Evolutionary conservation across 2,329 filamentous ascomycete species (phyloP), one percentile per base, ranked within the genome.

Genomic region (Purpureocillium takamizusanense): DNA sequence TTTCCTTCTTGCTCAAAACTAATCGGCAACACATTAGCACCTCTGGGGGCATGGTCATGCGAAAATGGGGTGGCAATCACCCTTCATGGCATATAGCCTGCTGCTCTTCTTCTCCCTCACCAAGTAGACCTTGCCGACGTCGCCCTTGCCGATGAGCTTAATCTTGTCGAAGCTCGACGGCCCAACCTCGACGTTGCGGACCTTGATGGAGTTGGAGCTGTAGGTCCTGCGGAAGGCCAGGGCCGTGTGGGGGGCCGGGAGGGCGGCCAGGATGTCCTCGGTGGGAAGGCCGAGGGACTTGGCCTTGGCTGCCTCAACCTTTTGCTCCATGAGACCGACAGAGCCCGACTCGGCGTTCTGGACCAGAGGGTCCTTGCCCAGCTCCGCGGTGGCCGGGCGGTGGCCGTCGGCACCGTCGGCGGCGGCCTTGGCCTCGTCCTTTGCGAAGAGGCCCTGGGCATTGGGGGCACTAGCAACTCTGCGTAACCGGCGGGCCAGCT

Each of bases 1-100:
- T 98, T 64, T 98, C 92, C 71, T 97, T 95, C 67, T 98, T 98
- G 74, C 89, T 97, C 62, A 98, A 61, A 6, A 98, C 92, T 97
- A 56, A 38, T n/a, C 6, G 3, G 13, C n/a, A 10, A 11, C 7
- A 35, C 12, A 18, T 23, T 33, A 39, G 35, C 27, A 38, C 17
- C 17, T 15, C 12, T 11, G 15, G 4, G 14, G 7, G 9, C 7
- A 29, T 18, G 28, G 13, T 32, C 15, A 4, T n/a, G 9, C 10
- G 13, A 13, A 14, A 16, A 10, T 7, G 27, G 6, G 14, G 14
- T 36, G 11, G 21, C 38, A 60, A 72, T 50, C 61, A 95, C 90
- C 90, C 67, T 98, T 98, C 92, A 98, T 98, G 39, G 92, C 92
- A 65, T 97, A 98, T 37, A 98, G 67, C 49, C 92, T 77, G 51